A percentile compares a stretch with the other conserved stretches of the same genome.
These are phyloP conservation scores for Astrothelium macrocarpum DNA, from an alignment of 495 filamentous ascomycete genomes.

Conservation along the genomic window DNA sequence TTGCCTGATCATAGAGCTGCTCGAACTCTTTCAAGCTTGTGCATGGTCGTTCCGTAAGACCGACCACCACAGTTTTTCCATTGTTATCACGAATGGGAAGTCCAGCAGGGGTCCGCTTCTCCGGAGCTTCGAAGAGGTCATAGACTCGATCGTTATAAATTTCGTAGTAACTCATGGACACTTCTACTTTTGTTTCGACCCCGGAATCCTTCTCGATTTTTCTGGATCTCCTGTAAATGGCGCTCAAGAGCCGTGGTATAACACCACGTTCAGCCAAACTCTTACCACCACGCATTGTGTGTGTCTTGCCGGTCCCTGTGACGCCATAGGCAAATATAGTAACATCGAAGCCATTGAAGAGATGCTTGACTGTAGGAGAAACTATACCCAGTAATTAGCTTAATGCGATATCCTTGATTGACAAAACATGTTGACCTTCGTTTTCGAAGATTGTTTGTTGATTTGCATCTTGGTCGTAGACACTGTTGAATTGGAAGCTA, in stretches of 20 bases:
- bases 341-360: slow-evolving; percentile 89
- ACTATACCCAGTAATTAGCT: slow-evolving; percentile 36
- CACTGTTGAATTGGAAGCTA: slow-evolving; percentile 88
- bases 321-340: slow-evolving; percentile 95
- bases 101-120: slow-evolving; percentile 78
- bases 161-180: slow-evolving; percentile 89
- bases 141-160: slow-evolving; percentile 84
- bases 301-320: slow-evolving; percentile 93
- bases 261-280: slow-evolving; percentile 80
- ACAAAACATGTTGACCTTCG: slow-evolving; percentile 53
- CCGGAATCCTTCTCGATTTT: slow-evolving; percentile 81
- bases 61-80: slow-evolving; percentile 88
- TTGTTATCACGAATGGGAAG: slow-evolving; percentile 81
- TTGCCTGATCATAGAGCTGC: slow-evolving; percentile 82
- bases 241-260: slow-evolving; percentile 80
- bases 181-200: slow-evolving; percentile 62
- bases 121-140: slow-evolving; percentile 83
- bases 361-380: slow-evolving; percentile 71
- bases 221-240: slow-evolving; percentile 71
- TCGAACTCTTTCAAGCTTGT: slow-evolving; percentile 89
- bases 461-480: slow-evolving; percentile 68
- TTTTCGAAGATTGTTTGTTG: slow-evolving; percentile 82
- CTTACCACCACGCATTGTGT: slow-evolving; percentile 95
- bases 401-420: background rate
- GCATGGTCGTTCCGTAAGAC: slow-evolving; percentile 78